Base-by-base conservation (phyloP, 2,329 filamentous ascomycete species). In the Sarocladium brachiariae region DNA sequence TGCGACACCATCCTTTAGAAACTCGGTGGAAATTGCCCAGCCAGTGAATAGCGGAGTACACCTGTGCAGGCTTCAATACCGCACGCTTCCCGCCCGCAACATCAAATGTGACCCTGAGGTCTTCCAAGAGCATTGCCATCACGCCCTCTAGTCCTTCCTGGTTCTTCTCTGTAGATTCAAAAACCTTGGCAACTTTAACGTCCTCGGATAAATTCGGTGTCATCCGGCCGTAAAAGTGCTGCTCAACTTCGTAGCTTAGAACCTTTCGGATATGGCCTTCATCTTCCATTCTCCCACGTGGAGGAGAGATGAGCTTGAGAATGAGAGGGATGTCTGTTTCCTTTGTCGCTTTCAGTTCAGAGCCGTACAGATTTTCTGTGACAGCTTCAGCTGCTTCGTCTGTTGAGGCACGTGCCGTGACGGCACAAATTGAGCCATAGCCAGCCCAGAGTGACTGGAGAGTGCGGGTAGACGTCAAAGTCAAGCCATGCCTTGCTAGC, bases 181-280 rank as follows among this genome's bases (percentile, higher is more conserved):
- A 52, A 31, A 75, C 80, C 18, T 68, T 63, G 0, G 80, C 77
- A 1, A 83, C 73, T 0, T 72, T 69, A 1, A 77, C 60, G 0
- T 66, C 60, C 0, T 63, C 58, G 0, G 65, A 59, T 2, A 86
- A 61, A 0, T 59, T 59, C 0, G 78, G 75, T 0, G 78, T 79
- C 10, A 86, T 62, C 2, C 75, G 61, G 2, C 66, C 68, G 60
- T 87, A 87, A 56, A 87, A 87, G 56, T 75, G 76, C 58, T 83
- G 81, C 62, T 87, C 83, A 3, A 84, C 79, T 41, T 81, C 72
- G 55, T 87, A 87, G 59, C 80, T 84, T 24, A 86, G 62, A 52
- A 86, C 74, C 59, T 87, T 87, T 6, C 83, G 75, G 1, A 80
- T 57, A 55, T 86, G 82, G 0, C 82, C 80, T 57, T 86, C 82